Conservation (phyloP, 768 basidiomycete genomes). For the Psilocybe cubensis region DNA sequence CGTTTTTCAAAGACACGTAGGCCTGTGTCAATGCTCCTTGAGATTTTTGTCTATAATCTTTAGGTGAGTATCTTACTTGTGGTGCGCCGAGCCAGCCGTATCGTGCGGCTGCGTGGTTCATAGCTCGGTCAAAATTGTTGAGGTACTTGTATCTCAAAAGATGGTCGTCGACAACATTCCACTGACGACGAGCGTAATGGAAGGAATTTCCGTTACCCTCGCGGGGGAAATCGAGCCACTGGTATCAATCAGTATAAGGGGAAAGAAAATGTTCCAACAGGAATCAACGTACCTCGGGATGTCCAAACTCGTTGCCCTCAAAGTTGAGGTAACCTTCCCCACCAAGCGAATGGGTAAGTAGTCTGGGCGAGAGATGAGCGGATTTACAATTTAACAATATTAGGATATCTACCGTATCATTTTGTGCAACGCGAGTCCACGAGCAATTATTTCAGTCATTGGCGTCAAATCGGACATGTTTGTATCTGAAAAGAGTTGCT, state of each 20-base stretch:
- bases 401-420: slow-evolving; percentile 79
- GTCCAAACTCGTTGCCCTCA: slow-evolving; percentile 97
- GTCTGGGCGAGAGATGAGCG: slow-evolving; percentile 40
- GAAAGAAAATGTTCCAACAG: not conserved
- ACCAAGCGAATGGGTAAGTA: slow-evolving; percentile 90
- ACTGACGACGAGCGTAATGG: slow-evolving; percentile 96
- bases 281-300: slow-evolving; percentile 77
- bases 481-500: slow-evolving; percentile 57
- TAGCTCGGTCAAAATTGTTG: slow-evolving; percentile 90
- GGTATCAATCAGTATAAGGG: not conserved
- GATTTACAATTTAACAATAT: not conserved
- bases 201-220: slow-evolving; percentile 95
- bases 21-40: slow-evolving; percentile 50
- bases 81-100: slow-evolving; percentile 85
- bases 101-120: slow-evolving; percentile 85
- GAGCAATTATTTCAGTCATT: slow-evolving; percentile 82
- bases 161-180: slow-evolving; percentile 89
- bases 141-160: slow-evolving; percentile 92
- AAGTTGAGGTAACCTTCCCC: slow-evolving; percentile 99
- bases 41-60: not conserved
- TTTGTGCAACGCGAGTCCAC: slow-evolving; percentile 94
- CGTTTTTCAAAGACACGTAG: slow-evolving; percentile 93
- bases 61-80: slow-evolving; percentile 53
- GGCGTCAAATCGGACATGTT: slow-evolving; percentile 90
- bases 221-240: slow-evolving; percentile 99